Conservation (phyloP, 371 early-diverging fungal species). For the Phascolomyces articulosus region DNA sequence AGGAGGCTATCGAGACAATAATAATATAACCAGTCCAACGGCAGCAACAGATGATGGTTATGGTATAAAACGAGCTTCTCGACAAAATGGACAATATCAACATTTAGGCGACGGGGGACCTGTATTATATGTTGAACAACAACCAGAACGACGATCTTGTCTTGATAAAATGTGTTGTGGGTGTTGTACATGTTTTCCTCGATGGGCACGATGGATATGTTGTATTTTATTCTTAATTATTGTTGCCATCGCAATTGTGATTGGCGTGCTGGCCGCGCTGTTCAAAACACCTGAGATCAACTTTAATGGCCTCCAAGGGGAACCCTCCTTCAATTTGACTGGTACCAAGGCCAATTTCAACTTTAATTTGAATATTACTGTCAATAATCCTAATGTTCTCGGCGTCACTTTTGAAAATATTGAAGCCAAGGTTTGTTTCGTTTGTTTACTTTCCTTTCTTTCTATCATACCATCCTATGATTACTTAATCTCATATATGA, state of each 20-base stretch:
- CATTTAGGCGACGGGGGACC: conserved; percentile 8
- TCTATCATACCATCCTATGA: neutral
- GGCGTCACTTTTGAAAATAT: conserved; percentile 57
- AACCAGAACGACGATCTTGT: conserved; percentile 30
- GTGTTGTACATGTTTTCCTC: conserved; percentile 53
- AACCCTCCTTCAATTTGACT: conserved; percentile 29
- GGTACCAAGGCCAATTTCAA: conserved; percentile 28
- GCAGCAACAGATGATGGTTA: conserved; percentile 17
- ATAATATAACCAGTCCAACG: neutral
- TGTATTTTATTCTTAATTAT: conserved; percentile 44
- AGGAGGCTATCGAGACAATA: neutral
- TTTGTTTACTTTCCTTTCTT: neutral
- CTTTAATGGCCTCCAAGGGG: conserved; percentile 35
- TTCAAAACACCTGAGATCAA: conserved; percentile 46
- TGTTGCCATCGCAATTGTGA: conserved; percentile 35
- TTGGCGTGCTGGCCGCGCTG: conserved; percentile 46
- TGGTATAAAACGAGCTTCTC: neutral
- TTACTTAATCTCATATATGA: neutral
- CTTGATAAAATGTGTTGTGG: conserved; percentile 50
- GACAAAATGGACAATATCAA: conserved; percentile 13
- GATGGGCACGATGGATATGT: conserved; percentile 47
- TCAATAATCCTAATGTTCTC: conserved; percentile 58
- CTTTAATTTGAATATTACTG: conserved; percentile 42
- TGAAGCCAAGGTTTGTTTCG: conserved; percentile 50
- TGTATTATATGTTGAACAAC: conserved; percentile 6